Evolutionary conservation across 2,329 filamentous ascomycete genomes (phyloP), one percentile per base, ranked within the genome.

Genomic region (Simplicillium aogashimaense): DNA sequence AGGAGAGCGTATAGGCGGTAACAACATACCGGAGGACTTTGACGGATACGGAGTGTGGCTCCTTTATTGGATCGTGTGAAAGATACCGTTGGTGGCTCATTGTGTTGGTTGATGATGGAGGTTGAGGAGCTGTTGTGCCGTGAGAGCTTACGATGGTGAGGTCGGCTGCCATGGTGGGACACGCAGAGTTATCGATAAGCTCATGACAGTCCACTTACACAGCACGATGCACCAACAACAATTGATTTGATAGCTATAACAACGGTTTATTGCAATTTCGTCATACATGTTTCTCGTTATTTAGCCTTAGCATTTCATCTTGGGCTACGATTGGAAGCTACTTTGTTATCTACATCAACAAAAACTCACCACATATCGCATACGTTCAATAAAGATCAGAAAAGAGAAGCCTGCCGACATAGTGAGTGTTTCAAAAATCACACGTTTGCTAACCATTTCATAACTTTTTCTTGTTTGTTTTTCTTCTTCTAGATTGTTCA

Each of bases 21-120:
- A n/a, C n/a, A n/a, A n/a, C 57, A 48, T 65, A 81, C 81, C 81
- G 67, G 30, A 85, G 66, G 37, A 85, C 85, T 67, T 89, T 90
- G 39, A 89, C 66, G 38, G 83, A 88, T 35, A 89, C 76, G 15
- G 81, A 78, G 61, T 89, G 84, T 30, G 84, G 83, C 61, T 89
- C 85, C 59, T 86, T 86, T 44, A 72, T 60, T 3, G 68, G 64
- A 44, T 78, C 74, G 42, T 73, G 67, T 12, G 73, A 74, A 7
- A 72, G 65, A 49, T 73, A 76, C 49, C 71, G 60, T 56, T 77
- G 73, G 50, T 78, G 74, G 57, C 70, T 76, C 74, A 78, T 78
- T 33, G 13, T 48, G 20, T 25, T 9, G 20, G 20, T 25, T 25
- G 20, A 25, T 25, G 20, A 6, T 25, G 20, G 20, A 25, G 5